Conservation (phyloP, 2,329 filamentous ascomycete genomes). For the Rhynchosporium secalis region DNA sequence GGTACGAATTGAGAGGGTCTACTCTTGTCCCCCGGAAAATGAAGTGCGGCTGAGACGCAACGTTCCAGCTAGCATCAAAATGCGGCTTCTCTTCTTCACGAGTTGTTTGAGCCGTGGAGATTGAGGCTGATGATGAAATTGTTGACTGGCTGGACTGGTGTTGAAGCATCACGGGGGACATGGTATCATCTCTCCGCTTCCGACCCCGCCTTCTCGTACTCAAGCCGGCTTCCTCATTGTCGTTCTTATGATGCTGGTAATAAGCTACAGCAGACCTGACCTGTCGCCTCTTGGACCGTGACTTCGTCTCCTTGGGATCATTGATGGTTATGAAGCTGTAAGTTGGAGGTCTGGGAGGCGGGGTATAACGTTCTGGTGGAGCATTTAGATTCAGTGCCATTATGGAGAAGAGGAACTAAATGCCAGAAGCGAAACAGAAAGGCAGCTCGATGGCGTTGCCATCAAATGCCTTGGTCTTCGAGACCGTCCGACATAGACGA, state of each 20-base stretch:
- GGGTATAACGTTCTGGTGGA: not conserved
- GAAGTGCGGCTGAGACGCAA: not conserved
- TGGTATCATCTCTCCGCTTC: conserved; percentile 1
- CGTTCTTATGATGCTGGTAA: conserved; percentile 24
- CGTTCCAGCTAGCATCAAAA: not conserved
- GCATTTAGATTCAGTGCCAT: not conserved
- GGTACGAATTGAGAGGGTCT: conserved; percentile 20
- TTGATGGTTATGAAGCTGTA: conserved; percentile 25
- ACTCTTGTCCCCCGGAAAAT: conserved; percentile 15
- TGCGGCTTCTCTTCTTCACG: not conserved
- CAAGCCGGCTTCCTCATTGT: conserved; percentile 11
- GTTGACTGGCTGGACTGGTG: conserved; percentile 11
- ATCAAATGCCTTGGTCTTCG: not conserved
- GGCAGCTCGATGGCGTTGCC: not conserved
- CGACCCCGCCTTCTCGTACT: conserved; percentile 5
- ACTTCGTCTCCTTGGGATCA: conserved; percentile 21
- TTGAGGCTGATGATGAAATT: not conserved
- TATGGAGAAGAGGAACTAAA: not conserved
- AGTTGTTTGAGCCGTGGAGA: conserved; percentile 1
- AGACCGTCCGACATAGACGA: not conserved
- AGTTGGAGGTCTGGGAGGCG: conserved; percentile 8
- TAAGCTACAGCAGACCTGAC: conserved; percentile 25
- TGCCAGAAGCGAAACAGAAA: not conserved
- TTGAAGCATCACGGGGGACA: conserved; percentile 2
- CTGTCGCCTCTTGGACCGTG: conserved; percentile 16